These are phyloP conservation scores for Didymella keratinophila DNA, from an alignment of 2,329 filamentous ascomycete species.

Conservation along the genomic window DNA sequence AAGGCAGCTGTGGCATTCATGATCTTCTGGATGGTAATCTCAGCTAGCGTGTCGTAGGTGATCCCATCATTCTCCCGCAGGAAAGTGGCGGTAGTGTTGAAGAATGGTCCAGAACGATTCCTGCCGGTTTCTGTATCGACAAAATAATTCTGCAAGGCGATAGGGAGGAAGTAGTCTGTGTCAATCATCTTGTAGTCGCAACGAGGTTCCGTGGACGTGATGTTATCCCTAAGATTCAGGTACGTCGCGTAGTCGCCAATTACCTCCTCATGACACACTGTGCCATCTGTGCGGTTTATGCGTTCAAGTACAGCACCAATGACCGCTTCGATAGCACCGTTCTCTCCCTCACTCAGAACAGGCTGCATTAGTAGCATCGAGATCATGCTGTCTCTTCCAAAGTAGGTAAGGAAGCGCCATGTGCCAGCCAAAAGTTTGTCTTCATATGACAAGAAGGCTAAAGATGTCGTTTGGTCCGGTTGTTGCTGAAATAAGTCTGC, in stretches of 20 bases:
- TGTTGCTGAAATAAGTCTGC: slow-evolving; percentile 56
- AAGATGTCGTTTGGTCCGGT: slow-evolving; percentile 58
- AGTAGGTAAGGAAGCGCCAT: slow-evolving; percentile 73
- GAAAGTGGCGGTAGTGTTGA: slow-evolving; percentile 57
- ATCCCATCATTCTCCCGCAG: slow-evolving; percentile 61
- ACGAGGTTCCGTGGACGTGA: slow-evolving; percentile 60
- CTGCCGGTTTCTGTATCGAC: slow-evolving; percentile 56
- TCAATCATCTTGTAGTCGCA: slow-evolving; percentile 71
- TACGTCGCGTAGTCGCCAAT: slow-evolving; percentile 72
- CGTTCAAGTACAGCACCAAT: slow-evolving; percentile 68
- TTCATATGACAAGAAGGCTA: slow-evolving; percentile 70
- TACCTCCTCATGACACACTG: slow-evolving; percentile 70
- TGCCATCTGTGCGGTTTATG: slow-evolving; percentile 66
- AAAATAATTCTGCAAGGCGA: slow-evolving; percentile 68
- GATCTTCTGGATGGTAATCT: slow-evolving; percentile 65
- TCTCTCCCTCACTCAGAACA: slow-evolving; percentile 64
- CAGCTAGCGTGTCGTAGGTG: slow-evolving; percentile 62
- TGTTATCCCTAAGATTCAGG: slow-evolving; percentile 62
- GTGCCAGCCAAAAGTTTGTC: slow-evolving; percentile 70
- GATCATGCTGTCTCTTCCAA: slow-evolving; percentile 72
- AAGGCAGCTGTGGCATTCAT: slow-evolving; percentile 65
- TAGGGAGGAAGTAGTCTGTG: slow-evolving; percentile 67
- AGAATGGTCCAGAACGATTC: slow-evolving; percentile 47
- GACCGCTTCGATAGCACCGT: slow-evolving; percentile 67
- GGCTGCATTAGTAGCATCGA: slow-evolving; percentile 65